A percentile compares a stretch with the other conserved stretches of the same genome.
Conservation (phyloP, 208 protist species). For the Acanthamoeba divionensis region DNA sequence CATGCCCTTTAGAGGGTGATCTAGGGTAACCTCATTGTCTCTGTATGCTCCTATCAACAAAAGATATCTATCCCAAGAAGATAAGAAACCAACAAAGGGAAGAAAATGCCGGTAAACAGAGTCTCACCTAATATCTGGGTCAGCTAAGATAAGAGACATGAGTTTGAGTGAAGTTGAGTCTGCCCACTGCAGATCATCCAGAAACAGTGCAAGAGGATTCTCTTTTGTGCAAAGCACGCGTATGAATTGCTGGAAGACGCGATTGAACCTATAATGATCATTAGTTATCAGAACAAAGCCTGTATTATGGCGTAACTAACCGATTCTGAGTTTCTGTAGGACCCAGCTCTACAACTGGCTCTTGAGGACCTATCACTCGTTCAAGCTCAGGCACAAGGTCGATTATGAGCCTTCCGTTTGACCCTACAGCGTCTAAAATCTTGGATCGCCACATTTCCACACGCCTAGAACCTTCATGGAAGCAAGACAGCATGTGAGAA, state of each 20-base stretch:
- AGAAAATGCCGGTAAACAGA: no score
- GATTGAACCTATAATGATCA: background rate
- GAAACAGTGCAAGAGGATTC: slow-evolving; percentile 34
- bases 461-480: no score
- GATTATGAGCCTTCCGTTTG: slow-evolving; percentile 22
- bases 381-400: slow-evolving; percentile 42
- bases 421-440: background rate
- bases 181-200: slow-evolving; percentile 52
- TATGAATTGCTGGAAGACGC: slow-evolving; percentile 39
- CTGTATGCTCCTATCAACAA: slow-evolving; percentile 47
- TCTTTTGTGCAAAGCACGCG: background rate
- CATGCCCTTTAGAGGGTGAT: background rate
- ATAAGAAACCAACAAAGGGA: no score
- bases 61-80: background rate
- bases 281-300: no score
- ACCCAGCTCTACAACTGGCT: background rate
- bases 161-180: slow-evolving; percentile 37
- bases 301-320: no score
- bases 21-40: slow-evolving; percentile 16
- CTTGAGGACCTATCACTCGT: slow-evolving; percentile 8
- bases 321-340: slow-evolving; percentile 30
- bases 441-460: background rate
- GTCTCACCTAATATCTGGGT: background rate
- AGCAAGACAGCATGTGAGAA: no score
- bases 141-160: background rate